A percentile compares a stretch with the other conserved stretches of the same genome.
These are phyloP conservation scores for Dissoconium aciculare DNA, from an alignment of 2,329 filamentous ascomycete species.

Conservation along the genomic window DNA sequence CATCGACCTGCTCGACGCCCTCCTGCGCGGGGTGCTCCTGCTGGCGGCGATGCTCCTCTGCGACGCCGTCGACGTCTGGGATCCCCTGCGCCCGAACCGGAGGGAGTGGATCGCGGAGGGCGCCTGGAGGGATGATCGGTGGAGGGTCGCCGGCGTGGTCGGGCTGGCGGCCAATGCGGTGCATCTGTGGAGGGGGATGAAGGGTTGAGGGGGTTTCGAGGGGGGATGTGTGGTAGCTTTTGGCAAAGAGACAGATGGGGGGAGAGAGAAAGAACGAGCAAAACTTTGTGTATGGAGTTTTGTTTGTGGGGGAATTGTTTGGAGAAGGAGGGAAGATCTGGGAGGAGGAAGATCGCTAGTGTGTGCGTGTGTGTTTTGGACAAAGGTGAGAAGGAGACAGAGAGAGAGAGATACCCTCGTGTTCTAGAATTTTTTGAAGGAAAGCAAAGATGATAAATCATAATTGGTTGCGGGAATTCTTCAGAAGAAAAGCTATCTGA, in stretches of 20 bases:
- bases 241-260: neutral
- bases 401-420: no score
- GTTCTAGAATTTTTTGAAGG: no score
- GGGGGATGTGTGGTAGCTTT: neutral
- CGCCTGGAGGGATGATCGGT: conserved; percentile 10
- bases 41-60: conserved; percentile 14
- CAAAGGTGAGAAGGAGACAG: no score
- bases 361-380: no score
- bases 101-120: neutral
- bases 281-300: no score
- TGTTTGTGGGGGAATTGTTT: no score
- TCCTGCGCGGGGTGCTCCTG: conserved; percentile 15
- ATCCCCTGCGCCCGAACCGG: conserved; percentile 15
- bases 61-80: conserved; percentile 11
- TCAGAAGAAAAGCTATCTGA: no score
- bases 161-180: conserved; percentile 16
- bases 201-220: conserved; percentile 13
- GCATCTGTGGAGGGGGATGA: conserved; percentile 20
- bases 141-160: conserved; percentile 7
- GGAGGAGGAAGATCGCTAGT: no score
- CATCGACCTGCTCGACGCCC: conserved; percentile 17
- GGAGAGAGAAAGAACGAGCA: no score
- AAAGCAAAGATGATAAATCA: no score
- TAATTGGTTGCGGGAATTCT: no score
- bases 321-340: no score